Evolutionary conservation across 2,329 filamentous ascomycete species (phyloP), one percentile per base, ranked within the genome.

Genomic region (Akanthomyces dipterigenus): DNA sequence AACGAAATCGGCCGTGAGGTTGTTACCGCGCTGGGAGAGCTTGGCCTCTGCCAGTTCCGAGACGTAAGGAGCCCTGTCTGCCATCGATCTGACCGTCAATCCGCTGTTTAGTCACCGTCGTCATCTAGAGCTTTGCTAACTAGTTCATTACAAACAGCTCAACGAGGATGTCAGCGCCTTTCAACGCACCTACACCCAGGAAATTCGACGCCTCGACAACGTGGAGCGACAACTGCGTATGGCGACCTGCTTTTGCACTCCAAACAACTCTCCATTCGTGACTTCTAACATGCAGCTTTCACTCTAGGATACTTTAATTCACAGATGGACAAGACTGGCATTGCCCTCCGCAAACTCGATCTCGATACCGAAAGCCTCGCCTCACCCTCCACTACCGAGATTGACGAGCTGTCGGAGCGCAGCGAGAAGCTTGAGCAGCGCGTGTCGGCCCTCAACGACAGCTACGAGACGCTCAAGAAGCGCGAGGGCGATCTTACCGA

Each of bases 1-100:
- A 98, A 97, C 75, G 95, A 99, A 82, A 98, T 99, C 69, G 93
- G 95, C 70, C 88, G 95, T 73, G 96, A 99, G 80, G 93, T 97
- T 70, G 93, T 98, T 65, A 96, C 93, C 73, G 93, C 93, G 61
- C 82, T 99, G 66, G 95, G 95, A 73, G 95, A 99, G 83, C 85
- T 99, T 71, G 95, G 95, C 62, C 85, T 95, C 71, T 93, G 98
- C 75, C 93, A 98, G 77, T 99, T 99, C 74, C 86, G 95, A 78
- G 95, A 99, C 84, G 93, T 98, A 82, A 74, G 89, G 78, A 57
- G 46, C 22, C 65, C 49, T 50, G 36, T 24, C 40, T 20, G 40
- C 34, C 22, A 42, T 42, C 38, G 40, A 40, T n/a, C 58, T 57
- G n/a, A 61, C 54, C 20, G n/a, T 16, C 20, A 18, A 14, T 46